Conservation (phyloP, 75 land plant genomes). For the Ceratopteris richardii region DNA sequence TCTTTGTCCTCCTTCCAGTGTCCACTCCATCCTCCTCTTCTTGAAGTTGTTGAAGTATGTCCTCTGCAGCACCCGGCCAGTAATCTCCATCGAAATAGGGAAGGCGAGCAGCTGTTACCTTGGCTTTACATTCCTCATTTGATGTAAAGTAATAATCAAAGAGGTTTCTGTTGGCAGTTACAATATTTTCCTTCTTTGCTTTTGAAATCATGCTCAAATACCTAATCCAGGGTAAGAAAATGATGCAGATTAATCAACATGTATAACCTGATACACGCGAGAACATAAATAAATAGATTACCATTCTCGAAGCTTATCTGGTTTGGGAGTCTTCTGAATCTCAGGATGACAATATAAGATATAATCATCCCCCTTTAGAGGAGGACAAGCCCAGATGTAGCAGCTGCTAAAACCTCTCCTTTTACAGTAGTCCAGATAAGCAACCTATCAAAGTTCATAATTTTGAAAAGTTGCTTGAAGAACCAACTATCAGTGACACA, state of each 20-base stretch:
- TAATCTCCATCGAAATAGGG: constrained; percentile 49
- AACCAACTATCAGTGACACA: no score
- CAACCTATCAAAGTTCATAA: no score
- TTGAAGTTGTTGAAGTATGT: constrained; percentile 72
- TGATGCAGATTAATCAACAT: background rate
- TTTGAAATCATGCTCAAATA: constrained; percentile 81
- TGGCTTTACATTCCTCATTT: constrained; percentile 29
- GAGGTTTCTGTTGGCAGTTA: constrained; percentile 77
- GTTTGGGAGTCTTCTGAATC: constrained; percentile 95
- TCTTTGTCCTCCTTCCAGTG: constrained; percentile 59
- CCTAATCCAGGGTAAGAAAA: constrained; percentile 21
- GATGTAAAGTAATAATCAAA: constrained; percentile 78
- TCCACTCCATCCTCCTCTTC: constrained; percentile 72
- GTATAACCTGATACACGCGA: background rate
- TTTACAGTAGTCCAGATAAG: constrained; percentile 94
- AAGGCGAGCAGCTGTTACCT: constrained; percentile 22
- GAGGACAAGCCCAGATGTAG: constrained; percentile 99
- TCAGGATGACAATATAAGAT: constrained; percentile 97
- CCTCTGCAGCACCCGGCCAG: constrained; percentile 82
- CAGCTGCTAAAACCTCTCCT: constrained; percentile 89
- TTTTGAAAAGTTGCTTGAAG: no score
- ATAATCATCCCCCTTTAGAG: constrained; percentile 95
- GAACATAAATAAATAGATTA: constrained; percentile 11
- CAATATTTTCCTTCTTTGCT: constrained; percentile 72
- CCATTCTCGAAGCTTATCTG: constrained; percentile 95